Evolutionary conservation across 2,329 filamentous ascomycete species (phyloP).

Genomic region (Fusarium mundagurra): DNA sequence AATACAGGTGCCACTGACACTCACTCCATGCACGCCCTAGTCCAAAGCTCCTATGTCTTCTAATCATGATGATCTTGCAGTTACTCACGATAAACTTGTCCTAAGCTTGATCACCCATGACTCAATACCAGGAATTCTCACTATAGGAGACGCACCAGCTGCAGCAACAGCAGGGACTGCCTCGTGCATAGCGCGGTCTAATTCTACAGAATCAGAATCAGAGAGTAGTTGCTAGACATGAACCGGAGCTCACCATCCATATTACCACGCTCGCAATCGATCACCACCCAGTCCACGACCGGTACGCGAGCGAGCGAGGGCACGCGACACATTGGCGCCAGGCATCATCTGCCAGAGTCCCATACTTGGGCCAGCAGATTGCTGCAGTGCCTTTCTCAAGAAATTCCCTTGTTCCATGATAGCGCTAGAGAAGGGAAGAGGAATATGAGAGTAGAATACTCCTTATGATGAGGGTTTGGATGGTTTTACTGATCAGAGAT

Average conservation of each 20-base stretch:
- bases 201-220: not conserved
- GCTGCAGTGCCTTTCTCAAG: not conserved
- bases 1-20: not conserved
- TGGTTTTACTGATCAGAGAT: not conserved
- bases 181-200: not conserved
- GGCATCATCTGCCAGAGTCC: not conserved
- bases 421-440: not conserved
- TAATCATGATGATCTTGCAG: too few relatives aligned
- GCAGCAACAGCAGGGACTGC: not conserved
- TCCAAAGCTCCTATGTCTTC: not conserved
- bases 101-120: not conserved
- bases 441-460: not conserved
- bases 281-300: not conserved
- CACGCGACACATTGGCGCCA: not conserved
- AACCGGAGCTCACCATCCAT: not conserved
- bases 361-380: not conserved
- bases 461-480: not conserved
- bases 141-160: not conserved
- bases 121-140: not conserved
- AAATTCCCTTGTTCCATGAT: not conserved
- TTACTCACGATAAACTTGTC: too few relatives aligned
- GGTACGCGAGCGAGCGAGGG: not conserved
- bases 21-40: not conserved
- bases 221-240: not conserved
- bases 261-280: not conserved